Evolutionary conservation across 257 asterid species (phyloP), one percentile per base, ranked within the genome.

Genomic region (Thymus mandschuricus): DNA sequence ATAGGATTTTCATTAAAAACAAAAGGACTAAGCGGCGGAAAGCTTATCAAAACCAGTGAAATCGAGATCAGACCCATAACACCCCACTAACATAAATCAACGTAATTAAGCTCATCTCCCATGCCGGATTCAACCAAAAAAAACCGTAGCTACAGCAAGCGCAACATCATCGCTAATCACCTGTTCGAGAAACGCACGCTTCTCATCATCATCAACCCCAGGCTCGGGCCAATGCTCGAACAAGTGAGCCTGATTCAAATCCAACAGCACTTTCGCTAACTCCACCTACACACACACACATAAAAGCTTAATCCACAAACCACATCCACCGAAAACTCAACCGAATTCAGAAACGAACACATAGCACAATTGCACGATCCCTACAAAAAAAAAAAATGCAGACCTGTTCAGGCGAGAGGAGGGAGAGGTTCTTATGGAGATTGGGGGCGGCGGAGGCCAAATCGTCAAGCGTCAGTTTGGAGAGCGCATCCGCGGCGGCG

Each of bases 181-280:
- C 93, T 94, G 99, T 70, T 91, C 87, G 59, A 94, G 88, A 72
- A 91, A 85, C 11, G 89, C 86, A 15, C 76, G 81, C 82, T 94
- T 94, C 75, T 80, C 78, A 10, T 88, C 87, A 75, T 89, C 99
- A 33, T 94, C 88, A 58, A 84, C 86, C 30, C 98, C 99, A 3
- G 95, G 92, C 57, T 84, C 88, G 0, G 96, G 83, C 99, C 99
- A 94, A 69, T 85, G 92, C 85, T 91, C 81, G 78, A 94, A 91
- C 87, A 91, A 70, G 75, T 91, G 96, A 49, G 76, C 73, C 82
- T 94, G 99, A 62, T 84, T 90, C 95, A 81, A 75, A 67, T 84
- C 86, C 70, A 89, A 10, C 15, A 94, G 75, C 81, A 83, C 58
- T 80, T 88, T 89, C 77, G 91, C 97, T 89, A 94, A 71, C 77